phyloP scores from a whole-genome alignment of 2,329 filamentous ascomycete species.

The Trematosphaeria pertusa region DNA sequence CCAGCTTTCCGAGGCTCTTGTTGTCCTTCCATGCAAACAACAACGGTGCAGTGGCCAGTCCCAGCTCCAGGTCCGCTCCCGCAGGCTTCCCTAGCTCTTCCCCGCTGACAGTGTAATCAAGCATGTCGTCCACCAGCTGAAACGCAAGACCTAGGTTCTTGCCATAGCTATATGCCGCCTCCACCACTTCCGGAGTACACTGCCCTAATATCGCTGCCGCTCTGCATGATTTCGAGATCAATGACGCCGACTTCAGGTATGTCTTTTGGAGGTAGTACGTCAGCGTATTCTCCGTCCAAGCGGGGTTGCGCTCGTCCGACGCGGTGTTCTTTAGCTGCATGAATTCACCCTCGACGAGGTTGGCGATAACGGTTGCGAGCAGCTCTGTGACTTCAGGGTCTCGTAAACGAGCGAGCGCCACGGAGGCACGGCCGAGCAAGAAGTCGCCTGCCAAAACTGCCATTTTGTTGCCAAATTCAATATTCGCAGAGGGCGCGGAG shows the following conservation, averaged over 20 bases:
- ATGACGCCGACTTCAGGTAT: constrained; percentile 92
- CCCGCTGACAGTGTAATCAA: constrained; percentile 90
- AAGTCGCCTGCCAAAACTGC: constrained; percentile 98
- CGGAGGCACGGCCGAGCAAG: constrained; percentile 87
- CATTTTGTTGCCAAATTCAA: constrained; percentile 99
- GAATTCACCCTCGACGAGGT: constrained; percentile 97
- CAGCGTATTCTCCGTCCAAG: constrained; percentile 87
- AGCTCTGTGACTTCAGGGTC: constrained; percentile 96
- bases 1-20: constrained; percentile 81
- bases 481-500: constrained; percentile 85
- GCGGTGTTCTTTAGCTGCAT: constrained; percentile 99
- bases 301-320: constrained; percentile 80
- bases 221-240: constrained; percentile 96
- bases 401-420: constrained; percentile 86
- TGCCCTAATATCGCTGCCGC: constrained; percentile 87
- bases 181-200: constrained; percentile 77
- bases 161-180: constrained; percentile 90
- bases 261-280: constrained; percentile 98
- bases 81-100: constrained; percentile 92
- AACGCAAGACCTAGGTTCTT: constrained; percentile 94
- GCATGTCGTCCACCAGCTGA: constrained; percentile 96
- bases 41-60: constrained; percentile 90
- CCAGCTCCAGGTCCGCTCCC: constrained; percentile 90
- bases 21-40: constrained; percentile 95
- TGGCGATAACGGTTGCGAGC: constrained; percentile 94